Evolutionary conservation across 441 rosid species (phyloP).

Genomic region (Arabidopsis lyrata): DNA sequence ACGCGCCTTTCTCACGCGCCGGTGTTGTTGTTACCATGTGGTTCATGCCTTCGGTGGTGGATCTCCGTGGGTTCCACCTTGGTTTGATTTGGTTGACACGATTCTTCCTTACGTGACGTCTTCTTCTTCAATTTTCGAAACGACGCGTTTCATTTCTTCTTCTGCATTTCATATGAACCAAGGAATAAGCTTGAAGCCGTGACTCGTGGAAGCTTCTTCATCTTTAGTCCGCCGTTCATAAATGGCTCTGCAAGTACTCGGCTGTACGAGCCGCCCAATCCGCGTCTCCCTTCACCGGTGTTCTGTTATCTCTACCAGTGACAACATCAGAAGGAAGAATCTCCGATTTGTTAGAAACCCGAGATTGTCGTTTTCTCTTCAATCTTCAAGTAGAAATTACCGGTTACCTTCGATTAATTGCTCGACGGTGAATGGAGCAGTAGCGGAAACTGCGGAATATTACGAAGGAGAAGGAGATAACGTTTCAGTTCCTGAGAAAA

Average conservation of each 20-base stretch:
- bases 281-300: constrained; percentile 48
- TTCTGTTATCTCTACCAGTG: constrained; percentile 8
- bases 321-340: constrained; percentile 37
- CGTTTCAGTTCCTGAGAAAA: constrained; percentile 53
- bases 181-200: constrained; percentile 20
- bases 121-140: constrained; percentile 24
- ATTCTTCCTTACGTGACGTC: constrained; percentile 36
- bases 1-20: constrained; percentile 41
- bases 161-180: constrained; percentile 33
- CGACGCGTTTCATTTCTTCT: constrained; percentile 31
- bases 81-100: constrained; percentile 37
- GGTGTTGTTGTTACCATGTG: constrained; percentile 31
- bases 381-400: constrained; percentile 19
- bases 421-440: constrained; percentile 69
- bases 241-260: constrained; percentile 60
- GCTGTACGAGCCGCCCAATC: constrained; percentile 49
- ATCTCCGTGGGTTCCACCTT: constrained; percentile 32
- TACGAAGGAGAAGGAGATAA: constrained; percentile 47
- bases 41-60: constrained; percentile 44
- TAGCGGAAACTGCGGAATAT: constrained; percentile 49
- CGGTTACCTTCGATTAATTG: constrained; percentile 46
- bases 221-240: constrained; percentile 32
- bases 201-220: constrained; percentile 15
- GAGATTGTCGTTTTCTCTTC: constrained; percentile 28
- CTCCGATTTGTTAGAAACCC: constrained; percentile 39